Conservation (phyloP, 306 rosid genomes). For the Cicer chorassanicum region DNA sequence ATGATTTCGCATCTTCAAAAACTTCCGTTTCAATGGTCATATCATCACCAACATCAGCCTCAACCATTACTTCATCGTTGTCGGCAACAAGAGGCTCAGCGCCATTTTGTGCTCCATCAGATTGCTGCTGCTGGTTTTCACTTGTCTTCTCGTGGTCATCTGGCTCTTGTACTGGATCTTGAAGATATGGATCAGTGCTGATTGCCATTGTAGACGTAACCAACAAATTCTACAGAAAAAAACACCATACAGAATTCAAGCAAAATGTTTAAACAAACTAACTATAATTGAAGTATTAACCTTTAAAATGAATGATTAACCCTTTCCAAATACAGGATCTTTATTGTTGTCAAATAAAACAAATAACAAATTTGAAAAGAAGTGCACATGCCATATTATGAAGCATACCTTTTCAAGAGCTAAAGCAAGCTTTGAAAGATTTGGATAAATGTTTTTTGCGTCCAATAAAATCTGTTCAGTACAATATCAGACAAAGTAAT, state of each 20-base stretch:
- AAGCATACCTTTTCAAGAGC: slow-evolving; percentile 91
- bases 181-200: slow-evolving; percentile 59
- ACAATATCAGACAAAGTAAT: slow-evolving; percentile 33
- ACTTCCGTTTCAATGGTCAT: slow-evolving; percentile 81
- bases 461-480: slow-evolving; percentile 81
- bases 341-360: slow-evolving; percentile 12
- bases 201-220: slow-evolving; percentile 79
- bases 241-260: slow-evolving; percentile 30
- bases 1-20: slow-evolving; percentile 62
- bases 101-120: slow-evolving; percentile 64
- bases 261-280: slow-evolving; percentile 33
- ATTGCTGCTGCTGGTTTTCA: slow-evolving; percentile 58
- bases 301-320: slow-evolving; percentile 10
- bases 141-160: slow-evolving; percentile 52
- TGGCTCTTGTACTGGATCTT: slow-evolving; percentile 49
- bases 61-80: slow-evolving; percentile 76
- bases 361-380: slow-evolving; percentile 31
- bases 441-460: slow-evolving; percentile 76
- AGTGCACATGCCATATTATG: slow-evolving; percentile 15
- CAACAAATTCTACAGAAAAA: slow-evolving; percentile 69
- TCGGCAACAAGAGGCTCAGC: slow-evolving; percentile 59
- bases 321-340: slow-evolving; percentile 19
- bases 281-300: neutral
- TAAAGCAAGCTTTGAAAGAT: slow-evolving; percentile 85
- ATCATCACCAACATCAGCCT: slow-evolving; percentile 65